Conservation (phyloP, 805 yeast genomes). For the Phaffomyces antillensis region DNA sequence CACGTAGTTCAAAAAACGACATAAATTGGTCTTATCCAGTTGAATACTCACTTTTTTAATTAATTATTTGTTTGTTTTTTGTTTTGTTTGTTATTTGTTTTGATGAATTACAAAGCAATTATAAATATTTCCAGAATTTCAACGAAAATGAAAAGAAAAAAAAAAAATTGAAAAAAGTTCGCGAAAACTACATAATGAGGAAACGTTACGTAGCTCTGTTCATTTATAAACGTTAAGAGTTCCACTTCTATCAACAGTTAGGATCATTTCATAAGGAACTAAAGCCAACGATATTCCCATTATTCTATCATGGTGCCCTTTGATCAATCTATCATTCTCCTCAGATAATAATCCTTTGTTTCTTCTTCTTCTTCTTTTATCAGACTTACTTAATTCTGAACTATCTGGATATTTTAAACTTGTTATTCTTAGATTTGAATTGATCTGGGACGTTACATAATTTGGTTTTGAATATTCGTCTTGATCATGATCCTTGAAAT, state of each 20-base stretch:
- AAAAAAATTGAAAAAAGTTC: neutral
- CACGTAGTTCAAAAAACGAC: neutral
- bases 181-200: constrained; percentile 1
- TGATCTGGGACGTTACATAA: constrained; percentile 26
- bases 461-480: constrained; percentile 8
- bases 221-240: constrained; percentile 47
- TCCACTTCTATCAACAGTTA: constrained; percentile 66
- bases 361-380: constrained; percentile 16
- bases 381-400: constrained; percentile 4
- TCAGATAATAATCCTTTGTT: constrained; percentile 31
- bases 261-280: constrained; percentile 50
- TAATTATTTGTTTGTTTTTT: neutral
- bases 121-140: neutral
- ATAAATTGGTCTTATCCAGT: neutral
- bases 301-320: constrained; percentile 45
- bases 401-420: constrained; percentile 28
- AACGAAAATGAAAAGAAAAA: too few relatives aligned
- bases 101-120: constrained; percentile 6
- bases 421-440: constrained; percentile 33
- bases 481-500: constrained; percentile 12
- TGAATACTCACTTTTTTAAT: neutral
- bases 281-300: constrained; percentile 39
- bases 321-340: constrained; percentile 37
- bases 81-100: constrained; percentile 4
- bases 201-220: neutral